Conservation (phyloP, 768 basidiomycete species). For the Tricholoma flavovirens region DNA sequence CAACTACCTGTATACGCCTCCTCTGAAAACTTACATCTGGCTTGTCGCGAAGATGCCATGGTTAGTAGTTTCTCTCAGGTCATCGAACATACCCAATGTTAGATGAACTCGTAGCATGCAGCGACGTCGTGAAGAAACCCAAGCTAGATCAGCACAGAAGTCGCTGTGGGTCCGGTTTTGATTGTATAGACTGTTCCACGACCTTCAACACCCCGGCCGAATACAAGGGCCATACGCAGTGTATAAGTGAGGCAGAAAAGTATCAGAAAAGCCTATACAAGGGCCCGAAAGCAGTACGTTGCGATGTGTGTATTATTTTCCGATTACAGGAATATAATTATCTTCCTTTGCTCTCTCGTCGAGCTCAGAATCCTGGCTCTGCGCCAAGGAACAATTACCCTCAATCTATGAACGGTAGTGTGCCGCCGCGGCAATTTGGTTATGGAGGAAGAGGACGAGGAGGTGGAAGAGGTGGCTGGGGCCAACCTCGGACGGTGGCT, state of each 20-base stretch:
- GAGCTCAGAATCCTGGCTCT: slow-evolving; percentile 5
- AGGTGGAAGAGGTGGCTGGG: slow-evolving; percentile 32
- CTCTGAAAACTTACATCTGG: neutral
- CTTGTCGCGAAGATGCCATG: slow-evolving; percentile 53
- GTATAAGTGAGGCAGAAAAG: slow-evolving; percentile 89
- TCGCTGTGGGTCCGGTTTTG: slow-evolving; percentile 62
- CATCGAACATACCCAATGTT: neutral
- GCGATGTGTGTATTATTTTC: neutral
- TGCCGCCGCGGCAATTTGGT: slow-evolving; percentile 11
- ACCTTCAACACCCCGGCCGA: slow-evolving; percentile 72
- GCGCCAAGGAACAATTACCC: slow-evolving; percentile 21
- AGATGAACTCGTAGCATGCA: slow-evolving; percentile 46
- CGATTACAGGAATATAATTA: neutral
- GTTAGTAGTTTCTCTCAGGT: slow-evolving; percentile 30
- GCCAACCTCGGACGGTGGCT: slow-evolving; percentile 21
- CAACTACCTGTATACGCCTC: slow-evolving; percentile 1
- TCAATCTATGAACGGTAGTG: slow-evolving; percentile 8
- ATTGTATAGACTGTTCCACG: slow-evolving; percentile 85
- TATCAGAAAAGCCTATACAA: slow-evolving; percentile 86
- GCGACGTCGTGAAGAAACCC: slow-evolving; percentile 89
- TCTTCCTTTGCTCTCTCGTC: neutral
- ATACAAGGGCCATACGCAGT: slow-evolving; percentile 78
- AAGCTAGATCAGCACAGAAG: slow-evolving; percentile 77
- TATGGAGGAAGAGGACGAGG: slow-evolving; percentile 21
- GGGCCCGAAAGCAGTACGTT: slow-evolving; percentile 55